A percentile compares a stretch with the other conserved stretches of the same genome.
These are phyloP conservation scores for Vanderwaltozyma tropicalis DNA, from an alignment of 805 yeast species.

Conservation along the genomic window DNA sequence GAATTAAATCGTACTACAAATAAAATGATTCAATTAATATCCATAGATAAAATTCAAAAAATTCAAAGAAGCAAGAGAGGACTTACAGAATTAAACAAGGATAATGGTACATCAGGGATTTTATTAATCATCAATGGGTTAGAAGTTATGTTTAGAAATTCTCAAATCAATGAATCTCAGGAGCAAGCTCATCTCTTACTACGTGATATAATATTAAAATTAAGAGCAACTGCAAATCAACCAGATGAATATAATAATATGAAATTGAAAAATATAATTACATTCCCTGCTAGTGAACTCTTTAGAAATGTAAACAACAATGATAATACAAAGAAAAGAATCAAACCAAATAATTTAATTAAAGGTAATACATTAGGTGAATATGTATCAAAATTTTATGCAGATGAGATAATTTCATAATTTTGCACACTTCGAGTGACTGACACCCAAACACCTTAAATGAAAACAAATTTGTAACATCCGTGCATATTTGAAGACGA, in stretches of 20 bases:
- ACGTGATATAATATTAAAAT: conserved; percentile 14
- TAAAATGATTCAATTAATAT: conserved; percentile 6
- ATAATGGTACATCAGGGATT: not conserved
- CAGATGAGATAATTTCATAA: conserved; percentile 8
- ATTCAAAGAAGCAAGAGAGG: not conserved
- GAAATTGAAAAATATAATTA: conserved; percentile 5
- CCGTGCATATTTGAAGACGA: no score
- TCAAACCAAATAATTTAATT: conserved; percentile 4
- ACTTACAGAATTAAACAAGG: not conserved
- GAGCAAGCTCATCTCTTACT: conserved; percentile 14
- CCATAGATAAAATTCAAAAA: conserved; percentile 1
- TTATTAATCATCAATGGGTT: conserved; percentile 15
- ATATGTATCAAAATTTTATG: conserved; percentile 19
- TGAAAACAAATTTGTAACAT: no score
- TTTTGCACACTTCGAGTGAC: not conserved
- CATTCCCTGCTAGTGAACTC: conserved; percentile 10
- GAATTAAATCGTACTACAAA: conserved; percentile 13
- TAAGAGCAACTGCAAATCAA: conserved; percentile 14
- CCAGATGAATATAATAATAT: not conserved
- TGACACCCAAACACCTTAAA: not conserved
- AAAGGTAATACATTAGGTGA: conserved; percentile 17
- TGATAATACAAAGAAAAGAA: conserved; percentile 6
- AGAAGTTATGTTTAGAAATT: conserved; percentile 22
- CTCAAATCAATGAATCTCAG: conserved; percentile 11
- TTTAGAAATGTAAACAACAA: not conserved